Evolutionary conservation across 1,284 basidiomycete species (phyloP).

Genomic region (Ceratobasidium sp.): DNA sequence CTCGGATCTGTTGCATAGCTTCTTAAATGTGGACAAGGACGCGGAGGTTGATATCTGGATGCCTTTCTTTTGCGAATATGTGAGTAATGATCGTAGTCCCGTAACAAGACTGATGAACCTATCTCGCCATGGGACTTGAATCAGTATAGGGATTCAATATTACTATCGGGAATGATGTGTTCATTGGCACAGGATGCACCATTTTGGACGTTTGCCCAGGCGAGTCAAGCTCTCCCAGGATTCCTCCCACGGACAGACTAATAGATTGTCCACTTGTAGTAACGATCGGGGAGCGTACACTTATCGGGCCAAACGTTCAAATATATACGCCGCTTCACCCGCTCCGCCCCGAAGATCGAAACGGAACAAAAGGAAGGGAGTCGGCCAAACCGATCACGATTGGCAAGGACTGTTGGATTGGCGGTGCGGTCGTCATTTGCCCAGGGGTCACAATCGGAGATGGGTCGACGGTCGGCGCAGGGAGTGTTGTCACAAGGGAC

Average conservation of each 20-base stretch:
- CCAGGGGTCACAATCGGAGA: slow-evolving; percentile 61
- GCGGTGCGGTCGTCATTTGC: slow-evolving; percentile 58
- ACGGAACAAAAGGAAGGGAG: slow-evolving; percentile 51
- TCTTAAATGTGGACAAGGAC: slow-evolving; percentile 47
- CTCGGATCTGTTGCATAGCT: slow-evolving; percentile 49
- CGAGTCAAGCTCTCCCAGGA: too few species aligned
- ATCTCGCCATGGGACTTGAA: neutral
- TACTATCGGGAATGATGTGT: slow-evolving; percentile 53
- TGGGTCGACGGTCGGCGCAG: slow-evolving; percentile 60
- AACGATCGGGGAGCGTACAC: slow-evolving; percentile 54
- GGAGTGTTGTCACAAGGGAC: slow-evolving; percentile 59
- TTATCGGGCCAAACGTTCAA: slow-evolving; percentile 57
- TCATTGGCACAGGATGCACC: slow-evolving; percentile 54
- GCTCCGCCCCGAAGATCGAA: slow-evolving; percentile 55
- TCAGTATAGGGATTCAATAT: slow-evolving; percentile 54
- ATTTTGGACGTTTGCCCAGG: slow-evolving; percentile 55
- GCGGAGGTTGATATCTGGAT: slow-evolving; percentile 45
- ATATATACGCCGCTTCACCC: slow-evolving; percentile 58
- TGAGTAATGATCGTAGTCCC: slow-evolving; percentile 48
- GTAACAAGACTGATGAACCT: neutral
- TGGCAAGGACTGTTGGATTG: slow-evolving; percentile 59
- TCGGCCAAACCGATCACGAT: slow-evolving; percentile 56
- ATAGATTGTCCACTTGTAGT: slow-evolving; percentile 51
- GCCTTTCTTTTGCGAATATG: slow-evolving; percentile 55
- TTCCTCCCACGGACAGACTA: too few species aligned